Base-by-base conservation (phyloP, 1,284 basidiomycete species). In the Moesziomyces globuligerus region DNA sequence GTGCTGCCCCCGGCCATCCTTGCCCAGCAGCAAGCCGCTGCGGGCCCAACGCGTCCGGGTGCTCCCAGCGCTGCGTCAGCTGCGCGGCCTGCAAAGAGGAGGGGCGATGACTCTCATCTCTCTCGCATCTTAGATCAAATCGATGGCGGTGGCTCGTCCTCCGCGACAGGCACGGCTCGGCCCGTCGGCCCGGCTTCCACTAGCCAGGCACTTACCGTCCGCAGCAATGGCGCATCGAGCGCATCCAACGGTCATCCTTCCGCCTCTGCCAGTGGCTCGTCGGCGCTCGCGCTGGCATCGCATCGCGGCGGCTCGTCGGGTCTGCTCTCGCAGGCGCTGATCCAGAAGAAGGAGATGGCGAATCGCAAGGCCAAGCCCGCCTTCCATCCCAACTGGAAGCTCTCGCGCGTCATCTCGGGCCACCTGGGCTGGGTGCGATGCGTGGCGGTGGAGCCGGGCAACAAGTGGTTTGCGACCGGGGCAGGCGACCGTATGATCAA, bases 361-460 rank as follows among this genome's bases (percentile, higher is more conserved):
- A 66, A 49, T 93, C 95, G 85, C 92, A 93, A 56, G 28, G 88
- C 96, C 76, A 95, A 97, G 83, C 96, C 95, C 3, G 91, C 90
- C 8, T 97, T 92, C 82, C 95, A 99, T 78, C 89, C 95, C 7
- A 91, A 90, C 76, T 82, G 95, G 95, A 97, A 97, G 84, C 89
- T 99, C 51, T 87, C 90, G 74, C 91, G 94, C 49, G 96, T 99
- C 78, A 98, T 98, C 67, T 97, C 94, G 1, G 95, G 95, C 0
- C 95, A 99, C 83, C 85, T 98, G 69, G 95, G 96, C 8, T 98
- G 96, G 96, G 95, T 98, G n/a, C 88, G 95, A 55, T 91, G 90
- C 74, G 90, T 92, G 17, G 93, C 95, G 1, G 93, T 98, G 40
- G 95, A 98, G 83, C 95, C 95, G 17, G 93, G 93, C 25, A 99